Evolutionary conservation across 495 filamentous ascomycete species (phyloP), one percentile per base, ranked within the genome.

Genomic region (Rhypophila decipiens): DNA sequence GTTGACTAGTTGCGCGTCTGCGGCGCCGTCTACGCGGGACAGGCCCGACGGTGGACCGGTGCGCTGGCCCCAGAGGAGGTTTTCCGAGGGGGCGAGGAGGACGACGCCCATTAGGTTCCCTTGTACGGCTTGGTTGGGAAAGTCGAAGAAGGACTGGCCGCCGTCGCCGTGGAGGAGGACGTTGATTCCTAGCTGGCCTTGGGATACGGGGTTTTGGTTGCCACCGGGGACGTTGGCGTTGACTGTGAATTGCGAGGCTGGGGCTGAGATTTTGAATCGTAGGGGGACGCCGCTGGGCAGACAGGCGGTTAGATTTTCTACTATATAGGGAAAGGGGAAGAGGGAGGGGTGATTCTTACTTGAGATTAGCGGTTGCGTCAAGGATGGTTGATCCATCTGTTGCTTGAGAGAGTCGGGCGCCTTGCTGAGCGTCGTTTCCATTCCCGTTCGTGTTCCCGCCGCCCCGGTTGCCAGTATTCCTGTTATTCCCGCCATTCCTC

Each of bases 61-160:
- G 34, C 71, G 67, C 29, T 72, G 72, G 37, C 71, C 73, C 73
- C 73, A 75, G 60, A 77, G 74, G 13, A 71, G 66, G 38, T 77
- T 60, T 50, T 75, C 67, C 3, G 56, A 58, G 1, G 73, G 73
- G 5, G 73, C 73, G 13, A 75, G 60, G 38, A 75, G 58, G 18
- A 61, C 72, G 15, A 74, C 72, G 39, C 73, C 73, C 47, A 70
- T 66, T 18, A 74, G 59, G 29, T 63, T 64, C 51, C 56, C 52
- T 43, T 70, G 67, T 13, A 73, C 71, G 1, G 63, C 68, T 52
- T 76, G 73, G 52, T 76, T 76, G 20, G 72, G 73, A 61, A 76
- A 74, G 58, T 75, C 70, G 64, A 74, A 72, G 66, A 76, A 76
- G n/a, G 71, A 73, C 56, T 74, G 71, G n/a, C 73, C 73, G 50